Base-by-base conservation (phyloP, 2,329 filamentous ascomycete species). In the Alternaria consortialis region DNA sequence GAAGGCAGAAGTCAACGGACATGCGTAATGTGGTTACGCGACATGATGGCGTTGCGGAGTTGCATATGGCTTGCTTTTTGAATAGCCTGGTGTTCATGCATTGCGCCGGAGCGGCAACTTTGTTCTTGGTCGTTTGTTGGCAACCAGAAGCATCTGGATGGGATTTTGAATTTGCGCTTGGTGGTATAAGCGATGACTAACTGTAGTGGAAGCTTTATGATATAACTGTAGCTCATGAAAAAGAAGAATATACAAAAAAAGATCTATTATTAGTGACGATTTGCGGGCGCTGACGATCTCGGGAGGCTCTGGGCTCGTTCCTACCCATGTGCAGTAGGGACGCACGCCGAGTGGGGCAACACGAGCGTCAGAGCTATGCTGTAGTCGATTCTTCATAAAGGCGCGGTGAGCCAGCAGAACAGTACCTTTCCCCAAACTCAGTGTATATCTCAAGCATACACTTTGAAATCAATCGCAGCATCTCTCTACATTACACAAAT, bases 221-320 rank as follows among this genome's bases (percentile, higher is more conserved):
- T 36, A 29, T 40, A 40, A 17, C 25, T 20, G 46, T 57, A 27
- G 37, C 54, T 46, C 36, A 47, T 25, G 51, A 53, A 55, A 36
- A 39, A 34, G n/a, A n/a, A n/a, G n/a, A n/a, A n/a, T 20, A 20
- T 63, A 51, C 27, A 55, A 34, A 34, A 59, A 8, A 50, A 27
- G 15, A 20, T 53, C 67, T 74, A 74, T 74, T 67, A 72, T 74
- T 75, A 72, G 72, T 64, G 58, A 65, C 63, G 67, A 67, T 69
- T 62, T 65, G 59, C 64, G 57, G 63, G 60, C 61, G 68, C 70
- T 70, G 60, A 62, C 66, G 36, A 64, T 66, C 54, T 50, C 32
- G 64, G 56, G 61, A 60, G 47, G 58, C 37, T 40, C 37, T 40
- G 37, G 37, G 37, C 51, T 48, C 52, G 34, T 40, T 32, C 51